These are phyloP conservation scores for Paramecium octaurelia DNA, from an alignment of 73 alveolate species.

Conservation along the genomic window DNA sequence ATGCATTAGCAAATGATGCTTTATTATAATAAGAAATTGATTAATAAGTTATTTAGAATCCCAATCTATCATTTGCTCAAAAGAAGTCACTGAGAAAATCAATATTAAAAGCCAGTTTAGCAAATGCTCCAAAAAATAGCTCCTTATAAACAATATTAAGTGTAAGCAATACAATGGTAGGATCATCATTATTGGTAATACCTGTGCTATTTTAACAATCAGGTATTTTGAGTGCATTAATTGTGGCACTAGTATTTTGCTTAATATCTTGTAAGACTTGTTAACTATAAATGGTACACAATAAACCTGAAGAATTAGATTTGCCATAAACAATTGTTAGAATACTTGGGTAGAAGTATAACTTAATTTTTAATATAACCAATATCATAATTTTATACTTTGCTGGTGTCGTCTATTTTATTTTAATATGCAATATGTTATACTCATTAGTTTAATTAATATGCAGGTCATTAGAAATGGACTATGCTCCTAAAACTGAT, in stretches of 20 bases:
- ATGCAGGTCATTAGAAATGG: not conserved
- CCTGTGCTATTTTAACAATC: not conserved
- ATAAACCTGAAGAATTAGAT: slow-evolving; percentile 24
- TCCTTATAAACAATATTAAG: slow-evolving; percentile 16
- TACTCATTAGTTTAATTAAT: not conserved
- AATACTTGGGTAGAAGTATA: not conserved
- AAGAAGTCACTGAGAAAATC: slow-evolving; percentile 5
- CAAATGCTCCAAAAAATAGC: not conserved
- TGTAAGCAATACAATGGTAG: slow-evolving; percentile 31
- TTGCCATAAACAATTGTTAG: slow-evolving; percentile 13
- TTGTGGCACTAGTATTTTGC: slow-evolving; percentile 12
- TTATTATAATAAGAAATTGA: not conserved
- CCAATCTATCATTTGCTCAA: not conserved
- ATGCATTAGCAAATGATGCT: slow-evolving; percentile 16
- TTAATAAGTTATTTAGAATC: not conserved
- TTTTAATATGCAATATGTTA: slow-evolving; percentile 32
- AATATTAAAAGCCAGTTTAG: not conserved
- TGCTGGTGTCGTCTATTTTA: slow-evolving; percentile 27
- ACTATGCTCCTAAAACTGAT: not conserved
- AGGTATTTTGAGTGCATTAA: slow-evolving; percentile 20
- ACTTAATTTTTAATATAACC: not conserved
- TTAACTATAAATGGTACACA: not conserved
- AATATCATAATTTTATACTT: slow-evolving; percentile 14
- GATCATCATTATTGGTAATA: slow-evolving; percentile 9
- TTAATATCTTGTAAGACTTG: slow-evolving; percentile 7